Evolutionary conservation across 2,329 filamentous ascomycete genomes (phyloP).

Genomic region (Alternaria viburni): DNA sequence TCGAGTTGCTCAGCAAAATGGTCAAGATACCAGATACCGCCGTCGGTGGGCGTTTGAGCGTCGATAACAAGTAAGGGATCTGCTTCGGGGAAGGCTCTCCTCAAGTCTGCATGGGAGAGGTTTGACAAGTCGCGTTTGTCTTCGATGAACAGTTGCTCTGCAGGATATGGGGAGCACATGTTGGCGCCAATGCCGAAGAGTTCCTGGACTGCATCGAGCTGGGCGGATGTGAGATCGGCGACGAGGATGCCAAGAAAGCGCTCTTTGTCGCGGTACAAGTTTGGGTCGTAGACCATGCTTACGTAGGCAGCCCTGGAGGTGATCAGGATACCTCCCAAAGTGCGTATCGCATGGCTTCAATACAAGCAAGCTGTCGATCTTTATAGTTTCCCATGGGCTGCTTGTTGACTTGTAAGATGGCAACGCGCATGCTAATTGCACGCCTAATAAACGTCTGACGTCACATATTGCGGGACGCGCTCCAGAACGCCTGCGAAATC

Average conservation of each 20-base stretch:
- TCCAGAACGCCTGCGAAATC: too few relatives aligned
- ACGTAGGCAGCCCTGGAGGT: too few relatives aligned
- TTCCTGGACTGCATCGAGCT: conserved; percentile 13
- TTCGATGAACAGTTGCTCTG: background rate
- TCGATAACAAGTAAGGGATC: background rate
- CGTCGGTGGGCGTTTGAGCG: background rate
- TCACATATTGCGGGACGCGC: too few relatives aligned
- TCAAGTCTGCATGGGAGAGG: background rate
- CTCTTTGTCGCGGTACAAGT: background rate
- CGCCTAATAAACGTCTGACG: too few relatives aligned
- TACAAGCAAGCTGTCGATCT: too few relatives aligned
- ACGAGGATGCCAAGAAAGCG: conserved; percentile 2
- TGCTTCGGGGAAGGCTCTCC: background rate
- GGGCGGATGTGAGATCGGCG: conserved; percentile 6
- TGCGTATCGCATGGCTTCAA: too few relatives aligned
- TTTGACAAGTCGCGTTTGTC: background rate
- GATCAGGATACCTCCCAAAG: too few relatives aligned
- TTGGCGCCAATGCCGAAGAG: conserved; percentile 7
- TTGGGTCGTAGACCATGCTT: conserved; percentile 4
- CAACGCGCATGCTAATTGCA: too few relatives aligned
- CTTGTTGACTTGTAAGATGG: too few relatives aligned
- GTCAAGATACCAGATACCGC: background rate
- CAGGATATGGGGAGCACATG: background rate
- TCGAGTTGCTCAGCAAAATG: background rate
- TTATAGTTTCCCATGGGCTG: too few relatives aligned